A percentile compares a stretch with the other conserved stretches of the same genome.
Evolutionary conservation across 495 filamentous ascomycete species (phyloP).

Genomic region (Podospora fimiseda): DNA sequence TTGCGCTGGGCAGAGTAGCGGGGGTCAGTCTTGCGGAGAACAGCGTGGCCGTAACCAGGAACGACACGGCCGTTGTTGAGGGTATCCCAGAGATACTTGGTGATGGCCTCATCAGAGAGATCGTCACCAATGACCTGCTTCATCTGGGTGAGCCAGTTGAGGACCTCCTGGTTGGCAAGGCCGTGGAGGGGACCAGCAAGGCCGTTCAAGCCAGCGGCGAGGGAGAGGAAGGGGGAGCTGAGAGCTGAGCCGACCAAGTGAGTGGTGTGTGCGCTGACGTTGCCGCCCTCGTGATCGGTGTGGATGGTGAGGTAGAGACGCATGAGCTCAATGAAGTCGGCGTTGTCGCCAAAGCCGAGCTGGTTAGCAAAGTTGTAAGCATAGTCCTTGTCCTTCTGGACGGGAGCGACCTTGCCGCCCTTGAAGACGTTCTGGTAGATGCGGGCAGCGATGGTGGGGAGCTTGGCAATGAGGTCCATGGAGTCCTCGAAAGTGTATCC

Average conservation of each 20-base stretch:
- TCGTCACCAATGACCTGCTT: conserved; percentile 92
- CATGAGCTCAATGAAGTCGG: conserved; percentile 96
- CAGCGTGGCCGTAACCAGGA: conserved; percentile 96
- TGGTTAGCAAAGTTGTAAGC: conserved; percentile 97
- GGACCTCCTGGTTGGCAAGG: conserved; percentile 98
- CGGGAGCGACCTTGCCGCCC: conserved; percentile 91
- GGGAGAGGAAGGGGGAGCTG: conserved; percentile 93
- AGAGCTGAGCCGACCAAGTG: conserved; percentile 96
- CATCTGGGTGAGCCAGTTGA: conserved; percentile 99
- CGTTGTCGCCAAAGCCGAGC: conserved; percentile 91
- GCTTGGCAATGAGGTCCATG: conserved; percentile 99
- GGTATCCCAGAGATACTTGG: conserved; percentile 95
- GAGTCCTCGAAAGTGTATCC: conserved; percentile 98
- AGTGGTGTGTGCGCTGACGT: conserved; percentile 96
- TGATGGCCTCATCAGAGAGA: conserved; percentile 90
- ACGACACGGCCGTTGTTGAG: conserved; percentile 93
- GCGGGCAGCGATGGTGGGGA: conserved; percentile 92
- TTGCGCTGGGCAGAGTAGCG: conserved; percentile 96
- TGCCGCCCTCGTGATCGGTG: conserved; percentile 98
- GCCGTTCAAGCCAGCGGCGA: conserved; percentile 94
- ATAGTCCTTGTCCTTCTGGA: conserved; percentile 98
- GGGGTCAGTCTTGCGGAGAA: conserved; percentile 98
- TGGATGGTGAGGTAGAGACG: conserved; percentile 98
- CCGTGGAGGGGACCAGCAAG: conserved; percentile 97
- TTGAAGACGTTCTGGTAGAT: conserved; percentile 99